Percentiles rank a stretch among this genome's conserved stretches.
Conservation (phyloP, 2,329 filamentous ascomycete genomes). For the Tolypocladium nubicola region DNA sequence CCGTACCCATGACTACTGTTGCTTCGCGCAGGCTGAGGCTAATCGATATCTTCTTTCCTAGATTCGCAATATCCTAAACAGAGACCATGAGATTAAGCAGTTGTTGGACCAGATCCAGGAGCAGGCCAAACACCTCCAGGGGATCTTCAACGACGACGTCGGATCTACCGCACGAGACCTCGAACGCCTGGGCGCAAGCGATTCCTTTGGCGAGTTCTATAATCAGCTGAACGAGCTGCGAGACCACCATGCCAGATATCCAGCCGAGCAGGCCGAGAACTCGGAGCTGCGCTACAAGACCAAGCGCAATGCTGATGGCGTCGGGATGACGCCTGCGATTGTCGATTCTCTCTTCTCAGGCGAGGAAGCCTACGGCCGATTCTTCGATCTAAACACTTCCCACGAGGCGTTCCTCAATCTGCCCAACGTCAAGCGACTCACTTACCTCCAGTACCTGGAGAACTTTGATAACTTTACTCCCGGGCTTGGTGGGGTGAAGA, state of each 20-base stretch:
- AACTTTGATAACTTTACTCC: slow-evolving; percentile 78
- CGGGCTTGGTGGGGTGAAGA: slow-evolving; percentile 63
- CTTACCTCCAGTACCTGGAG: slow-evolving; percentile 89
- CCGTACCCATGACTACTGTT: neutral
- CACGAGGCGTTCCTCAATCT: slow-evolving; percentile 90
- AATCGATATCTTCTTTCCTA: slow-evolving; percentile 24
- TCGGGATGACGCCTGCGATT: slow-evolving; percentile 52
- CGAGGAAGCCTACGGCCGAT: slow-evolving; percentile 87
- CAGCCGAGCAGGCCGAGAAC: slow-evolving; percentile 91
- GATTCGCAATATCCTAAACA: slow-evolving; percentile 80
- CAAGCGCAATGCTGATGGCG: slow-evolving; percentile 52
- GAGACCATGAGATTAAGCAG: slow-evolving; percentile 84
- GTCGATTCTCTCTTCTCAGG: slow-evolving; percentile 92
- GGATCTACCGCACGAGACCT: slow-evolving; percentile 68
- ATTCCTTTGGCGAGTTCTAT: slow-evolving; percentile 87
- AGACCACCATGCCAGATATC: slow-evolving; percentile 81
- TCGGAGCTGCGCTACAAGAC: slow-evolving; percentile 83
- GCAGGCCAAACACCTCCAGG: slow-evolving; percentile 70
- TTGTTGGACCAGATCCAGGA: slow-evolving; percentile 80
- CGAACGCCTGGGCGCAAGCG: slow-evolving; percentile 71
- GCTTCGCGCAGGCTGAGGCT: slow-evolving; percentile 5
- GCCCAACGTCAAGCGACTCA: slow-evolving; percentile 71
- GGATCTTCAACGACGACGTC: slow-evolving; percentile 74
- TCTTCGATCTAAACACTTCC: slow-evolving; percentile 73
- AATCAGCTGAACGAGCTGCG: slow-evolving; percentile 72